phyloP scores from a whole-genome alignment of 1,284 basidiomycete species.

The Rhodofomes roseus region DNA sequence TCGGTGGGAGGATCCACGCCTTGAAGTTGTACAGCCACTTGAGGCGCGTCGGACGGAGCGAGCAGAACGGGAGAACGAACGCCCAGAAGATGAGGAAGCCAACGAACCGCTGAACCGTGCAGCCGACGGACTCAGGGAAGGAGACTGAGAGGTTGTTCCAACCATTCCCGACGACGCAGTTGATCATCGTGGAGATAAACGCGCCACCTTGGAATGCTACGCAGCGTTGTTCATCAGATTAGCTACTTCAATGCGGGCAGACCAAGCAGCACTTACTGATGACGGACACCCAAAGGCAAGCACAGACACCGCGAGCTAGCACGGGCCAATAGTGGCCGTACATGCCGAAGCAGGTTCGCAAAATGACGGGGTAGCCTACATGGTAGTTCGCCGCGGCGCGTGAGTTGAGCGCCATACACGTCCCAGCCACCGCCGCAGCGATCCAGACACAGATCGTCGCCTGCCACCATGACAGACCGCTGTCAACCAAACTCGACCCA shows the following conservation, averaged over 20 bases:
- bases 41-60: constrained; percentile 42
- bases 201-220: constrained; percentile 28
- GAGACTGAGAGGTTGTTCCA: constrained; percentile 36
- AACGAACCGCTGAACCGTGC: constrained; percentile 28
- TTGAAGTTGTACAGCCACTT: constrained; percentile 44
- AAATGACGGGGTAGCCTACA: constrained; percentile 43
- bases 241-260: neutral
- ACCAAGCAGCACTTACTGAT: constrained; percentile 11
- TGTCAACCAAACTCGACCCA: constrained; percentile 23
- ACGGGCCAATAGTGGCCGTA: constrained; percentile 39
- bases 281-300: constrained; percentile 40
- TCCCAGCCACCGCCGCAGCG: constrained; percentile 23
- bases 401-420: constrained; percentile 31
- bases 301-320: constrained; percentile 39
- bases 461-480: constrained; percentile 31
- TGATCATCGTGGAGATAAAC: constrained; percentile 31
- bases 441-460: constrained; percentile 30
- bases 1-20: constrained; percentile 35
- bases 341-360: constrained; percentile 43
- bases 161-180: constrained; percentile 37
- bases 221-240: neutral
- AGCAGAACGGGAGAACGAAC: constrained; percentile 39
- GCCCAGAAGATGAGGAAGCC: constrained; percentile 35
- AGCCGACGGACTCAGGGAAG: constrained; percentile 35
- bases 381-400: constrained; percentile 40